Percentiles rank a stretch among this genome's conserved stretches.
These are phyloP conservation scores for Pezicula neosporulosa DNA, from an alignment of 2,329 filamentous ascomycete species.

Conservation along the genomic window DNA sequence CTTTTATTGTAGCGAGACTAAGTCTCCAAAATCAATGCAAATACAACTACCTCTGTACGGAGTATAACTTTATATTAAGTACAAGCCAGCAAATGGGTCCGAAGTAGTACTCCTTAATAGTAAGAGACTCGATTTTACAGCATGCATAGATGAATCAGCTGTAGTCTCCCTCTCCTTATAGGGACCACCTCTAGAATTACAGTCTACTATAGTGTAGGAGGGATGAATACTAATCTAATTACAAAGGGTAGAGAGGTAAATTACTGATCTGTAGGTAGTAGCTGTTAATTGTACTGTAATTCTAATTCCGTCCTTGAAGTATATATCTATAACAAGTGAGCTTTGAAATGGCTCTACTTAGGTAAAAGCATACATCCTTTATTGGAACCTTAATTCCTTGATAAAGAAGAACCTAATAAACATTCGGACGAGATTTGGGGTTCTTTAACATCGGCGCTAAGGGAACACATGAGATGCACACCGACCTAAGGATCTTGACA, in stretches of 20 bases:
- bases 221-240: conserved; percentile 78
- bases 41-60: too few relatives aligned
- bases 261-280: conserved; percentile 53
- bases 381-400: conserved; percentile 83
- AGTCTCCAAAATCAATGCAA: too few relatives aligned
- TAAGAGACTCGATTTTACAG: conserved; percentile 59
- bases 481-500: too few relatives aligned
- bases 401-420: conserved; percentile 88
- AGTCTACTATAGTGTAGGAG: conserved; percentile 67
- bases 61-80: too few relatives aligned
- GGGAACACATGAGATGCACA: too few relatives aligned
- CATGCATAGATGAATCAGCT: conserved; percentile 41
- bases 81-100: conserved; percentile 89
- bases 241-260: conserved; percentile 49
- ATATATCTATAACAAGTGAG: conserved; percentile 58
- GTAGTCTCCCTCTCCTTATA: conserved; percentile 85
- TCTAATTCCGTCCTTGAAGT: conserved; percentile 61
- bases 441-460: conserved; percentile 88
- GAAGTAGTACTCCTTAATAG: conserved; percentile 65
- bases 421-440: conserved; percentile 74
- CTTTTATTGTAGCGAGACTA: too few relatives aligned
- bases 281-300: conserved; percentile 51
- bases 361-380: conserved; percentile 67
- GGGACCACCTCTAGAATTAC: conserved; percentile 85
- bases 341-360: background rate